phyloP scores from a whole-genome alignment of 305 asterid species.

The Solanum aculeatissimum region DNA sequence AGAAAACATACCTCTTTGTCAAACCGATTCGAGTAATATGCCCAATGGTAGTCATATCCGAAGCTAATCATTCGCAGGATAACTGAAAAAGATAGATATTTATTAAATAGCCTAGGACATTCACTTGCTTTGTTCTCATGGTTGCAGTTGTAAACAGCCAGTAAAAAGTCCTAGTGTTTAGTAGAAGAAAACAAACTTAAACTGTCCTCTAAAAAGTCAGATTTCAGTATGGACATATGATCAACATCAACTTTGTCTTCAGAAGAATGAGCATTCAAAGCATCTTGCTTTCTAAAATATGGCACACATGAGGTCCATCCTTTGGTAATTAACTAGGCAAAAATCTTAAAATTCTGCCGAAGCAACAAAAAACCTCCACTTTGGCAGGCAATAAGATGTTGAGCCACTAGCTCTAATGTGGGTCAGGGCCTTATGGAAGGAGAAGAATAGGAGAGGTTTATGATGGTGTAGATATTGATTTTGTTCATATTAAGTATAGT shows the following conservation, averaged over 20 bases:
- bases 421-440: not conserved
- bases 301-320: not conserved
- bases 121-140: not conserved
- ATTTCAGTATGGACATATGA: not conserved
- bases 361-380: not conserved
- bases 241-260: not conserved
- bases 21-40: slow-evolving; percentile 36
- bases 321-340: not conserved
- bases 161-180: not conserved
- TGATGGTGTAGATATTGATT: not conserved
- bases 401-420: not conserved
- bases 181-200: not conserved
- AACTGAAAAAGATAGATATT: slow-evolving; percentile 37
- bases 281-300: not conserved
- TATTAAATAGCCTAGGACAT: not conserved
- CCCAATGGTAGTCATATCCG: slow-evolving; percentile 95
- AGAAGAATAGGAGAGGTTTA: not conserved
- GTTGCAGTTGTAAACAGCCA: not conserved
- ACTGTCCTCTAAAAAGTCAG: not conserved
- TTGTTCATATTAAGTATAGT: not conserved
- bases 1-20: slow-evolving; percentile 56
- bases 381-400: not conserved
- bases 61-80: slow-evolving; percentile 97
- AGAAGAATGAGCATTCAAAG: not conserved
- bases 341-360: not conserved